Percentiles rank a stretch among this genome's conserved stretches.
These are phyloP conservation scores for Alternaria alternata DNA, from an alignment of 2,329 filamentous ascomycete species.

Conservation along the genomic window DNA sequence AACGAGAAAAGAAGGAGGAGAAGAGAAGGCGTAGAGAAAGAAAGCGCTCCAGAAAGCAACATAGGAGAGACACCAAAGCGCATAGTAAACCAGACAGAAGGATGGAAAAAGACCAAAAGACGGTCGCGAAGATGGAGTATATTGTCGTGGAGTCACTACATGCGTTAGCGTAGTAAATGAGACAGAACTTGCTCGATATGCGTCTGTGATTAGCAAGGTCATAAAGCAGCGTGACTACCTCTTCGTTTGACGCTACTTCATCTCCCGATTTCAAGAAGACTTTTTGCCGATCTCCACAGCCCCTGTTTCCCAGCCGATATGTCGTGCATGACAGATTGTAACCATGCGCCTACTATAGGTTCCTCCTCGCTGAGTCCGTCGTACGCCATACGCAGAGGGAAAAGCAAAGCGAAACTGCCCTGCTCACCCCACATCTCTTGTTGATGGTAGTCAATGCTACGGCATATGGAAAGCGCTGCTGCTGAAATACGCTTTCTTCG, in stretches of 20 bases:
- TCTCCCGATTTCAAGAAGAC: neutral
- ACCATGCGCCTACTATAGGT: neutral
- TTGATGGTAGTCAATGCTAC: conserved; percentile 5
- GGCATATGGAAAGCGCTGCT: conserved; percentile 3
- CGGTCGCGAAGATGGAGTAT: neutral
- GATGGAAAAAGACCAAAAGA: neutral
- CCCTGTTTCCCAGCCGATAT: neutral
- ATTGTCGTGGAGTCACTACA: neutral
- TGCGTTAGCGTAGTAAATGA: neutral
- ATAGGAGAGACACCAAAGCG: neutral
- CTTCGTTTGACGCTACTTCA: neutral
- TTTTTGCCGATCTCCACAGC: neutral
- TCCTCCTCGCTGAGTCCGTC: neutral
- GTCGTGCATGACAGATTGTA: neutral
- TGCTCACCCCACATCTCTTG: conserved; percentile 2
- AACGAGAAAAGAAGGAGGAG: neutral
- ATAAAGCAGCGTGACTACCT: neutral
- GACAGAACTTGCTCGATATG: neutral
- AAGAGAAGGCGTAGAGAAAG: neutral
- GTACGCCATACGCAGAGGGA: conserved; percentile 8
- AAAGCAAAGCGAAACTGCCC: conserved; percentile 1
- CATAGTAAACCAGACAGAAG: neutral
- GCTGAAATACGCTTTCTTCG: neutral
- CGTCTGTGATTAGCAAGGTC: neutral
- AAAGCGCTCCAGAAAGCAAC: too few species aligned